Evolutionary conservation across 164 flowering plant genomes (phyloP), one percentile per base, ranked within the genome.

Genomic region (Vitis rotundifolia): DNA sequence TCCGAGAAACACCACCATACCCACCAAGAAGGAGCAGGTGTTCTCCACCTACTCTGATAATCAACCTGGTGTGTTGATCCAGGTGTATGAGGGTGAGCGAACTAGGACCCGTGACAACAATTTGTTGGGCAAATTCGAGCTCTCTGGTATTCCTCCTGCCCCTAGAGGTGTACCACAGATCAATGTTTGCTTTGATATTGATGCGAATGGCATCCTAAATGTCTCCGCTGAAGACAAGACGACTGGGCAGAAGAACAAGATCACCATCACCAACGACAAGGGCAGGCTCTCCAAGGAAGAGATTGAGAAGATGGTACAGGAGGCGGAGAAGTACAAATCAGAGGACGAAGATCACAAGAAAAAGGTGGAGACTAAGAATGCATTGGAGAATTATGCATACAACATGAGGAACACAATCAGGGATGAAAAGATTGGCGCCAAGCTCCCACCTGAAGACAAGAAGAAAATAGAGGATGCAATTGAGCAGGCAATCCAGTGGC

Each of bases 171-270:
- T 76, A 9, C 77, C 77, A 0, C 77, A 64, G 29, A 67, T 73
- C 63, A 67, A 44, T 26, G 76, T 73, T 2, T 73, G 67, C 71
- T 73, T 73, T 18, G 76, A 67, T 67, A 73, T 73, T 49, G 76
- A 73, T 19, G 71, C 70, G 8, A 65, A 70, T 58, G 78, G 79
- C 28, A 77, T 77, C 59, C 28, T 77, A 67, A 73, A 77, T 48
- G 79, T 77, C 51, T 77, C 79, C n/a, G 80, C 80, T 9, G 77
- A 77, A 61, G 80, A 77, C 61, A 73, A 77, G 54, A 73, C 77
- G n/a, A 73, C 80, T 10, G 77, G 80, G n/a, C 74, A 69, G 68
- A 77, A 69, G 74, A 77, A 73, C 71, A 73, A 73, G 62, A 77
- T 77, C 37, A 73, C 80, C n/a, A 73, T 77, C 61, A 76, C 78